phyloP scores from a whole-genome alignment of 2,329 filamentous ascomycete species.

The Cordyceps cicadae region DNA sequence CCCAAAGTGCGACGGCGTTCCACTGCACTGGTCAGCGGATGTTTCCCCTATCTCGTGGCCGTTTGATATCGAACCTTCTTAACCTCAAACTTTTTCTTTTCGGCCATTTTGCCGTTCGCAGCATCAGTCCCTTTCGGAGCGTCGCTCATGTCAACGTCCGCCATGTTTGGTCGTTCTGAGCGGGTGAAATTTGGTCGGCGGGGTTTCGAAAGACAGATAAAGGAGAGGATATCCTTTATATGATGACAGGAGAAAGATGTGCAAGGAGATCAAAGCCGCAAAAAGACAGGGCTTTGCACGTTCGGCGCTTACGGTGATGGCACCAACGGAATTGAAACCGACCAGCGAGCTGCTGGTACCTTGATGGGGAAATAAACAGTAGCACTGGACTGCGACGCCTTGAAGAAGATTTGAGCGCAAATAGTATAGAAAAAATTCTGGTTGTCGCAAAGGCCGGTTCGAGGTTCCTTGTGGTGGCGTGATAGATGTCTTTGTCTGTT shows the following conservation, averaged over 20 bases:
- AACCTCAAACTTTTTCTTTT: conserved; percentile 96
- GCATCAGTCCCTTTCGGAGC: conserved; percentile 49
- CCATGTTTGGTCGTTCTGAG: conserved; percentile 50
- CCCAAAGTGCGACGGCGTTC: conserved; percentile 97
- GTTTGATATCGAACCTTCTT: conserved; percentile 66
- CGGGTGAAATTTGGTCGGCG: background rate
- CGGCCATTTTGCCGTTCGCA: conserved; percentile 42
- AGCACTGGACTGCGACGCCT: background rate
- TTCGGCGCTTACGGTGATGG: background rate
- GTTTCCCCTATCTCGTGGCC: background rate
- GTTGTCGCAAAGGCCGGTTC: background rate
- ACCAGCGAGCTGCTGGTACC: background rate
- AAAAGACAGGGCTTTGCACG: background rate
- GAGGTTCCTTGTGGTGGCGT: background rate
- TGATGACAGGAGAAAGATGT: background rate
- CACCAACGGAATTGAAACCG: background rate
- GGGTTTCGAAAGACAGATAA: background rate
- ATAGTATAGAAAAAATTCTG: background rate
- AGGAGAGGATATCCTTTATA: background rate
- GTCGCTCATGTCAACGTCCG: conserved; percentile 95
- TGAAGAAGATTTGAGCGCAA: background rate
- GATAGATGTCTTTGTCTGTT: background rate
- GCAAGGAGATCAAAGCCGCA: background rate
- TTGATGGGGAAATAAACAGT: background rate
- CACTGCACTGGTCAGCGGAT: conserved; percentile 50